phyloP scores from a whole-genome alignment of 345 rosid species.

The Boechera divaricarpa region DNA sequence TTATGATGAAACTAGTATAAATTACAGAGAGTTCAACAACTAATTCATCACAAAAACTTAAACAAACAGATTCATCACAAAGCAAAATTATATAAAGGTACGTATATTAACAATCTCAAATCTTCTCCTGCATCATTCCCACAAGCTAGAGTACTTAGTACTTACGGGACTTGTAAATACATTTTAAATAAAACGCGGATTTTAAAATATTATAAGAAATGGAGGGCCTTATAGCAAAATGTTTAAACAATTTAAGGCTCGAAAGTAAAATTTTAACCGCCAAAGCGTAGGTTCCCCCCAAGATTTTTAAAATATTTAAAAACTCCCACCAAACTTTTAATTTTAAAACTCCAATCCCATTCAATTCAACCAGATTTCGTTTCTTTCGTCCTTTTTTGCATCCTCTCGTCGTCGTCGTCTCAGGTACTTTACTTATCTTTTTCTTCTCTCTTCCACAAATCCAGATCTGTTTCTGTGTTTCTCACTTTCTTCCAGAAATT shows the following conservation, averaged over 20 bases:
- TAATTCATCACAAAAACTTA: background rate
- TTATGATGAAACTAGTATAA: background rate
- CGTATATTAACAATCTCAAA: too few species aligned
- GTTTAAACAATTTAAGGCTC: background rate
- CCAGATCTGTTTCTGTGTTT: background rate
- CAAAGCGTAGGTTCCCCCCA: conserved; percentile 33
- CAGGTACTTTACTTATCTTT: conserved; percentile 21
- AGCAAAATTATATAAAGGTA: background rate
- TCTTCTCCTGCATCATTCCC: background rate
- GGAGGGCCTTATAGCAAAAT: conserved; percentile 15
- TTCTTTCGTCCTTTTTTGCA: background rate
- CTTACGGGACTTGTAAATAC: background rate
- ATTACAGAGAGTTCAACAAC: background rate
- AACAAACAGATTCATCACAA: background rate
- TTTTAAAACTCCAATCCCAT: conserved; percentile 22
- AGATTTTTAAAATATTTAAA: conserved; percentile 30
- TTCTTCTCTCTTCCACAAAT: conserved; percentile 11
- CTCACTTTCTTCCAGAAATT: background rate
- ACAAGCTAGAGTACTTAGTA: background rate
- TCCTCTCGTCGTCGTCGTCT: conserved; percentile 25
- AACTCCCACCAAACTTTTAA: conserved; percentile 43
- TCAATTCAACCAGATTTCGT: conserved; percentile 12
- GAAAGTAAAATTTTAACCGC: conserved; percentile 24
- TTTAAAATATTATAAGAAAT: background rate
- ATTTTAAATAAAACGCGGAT: background rate